Evolutionary conservation across 2,329 filamentous ascomycete species (phyloP).

Genomic region (Calonectria hawksworthii): DNA sequence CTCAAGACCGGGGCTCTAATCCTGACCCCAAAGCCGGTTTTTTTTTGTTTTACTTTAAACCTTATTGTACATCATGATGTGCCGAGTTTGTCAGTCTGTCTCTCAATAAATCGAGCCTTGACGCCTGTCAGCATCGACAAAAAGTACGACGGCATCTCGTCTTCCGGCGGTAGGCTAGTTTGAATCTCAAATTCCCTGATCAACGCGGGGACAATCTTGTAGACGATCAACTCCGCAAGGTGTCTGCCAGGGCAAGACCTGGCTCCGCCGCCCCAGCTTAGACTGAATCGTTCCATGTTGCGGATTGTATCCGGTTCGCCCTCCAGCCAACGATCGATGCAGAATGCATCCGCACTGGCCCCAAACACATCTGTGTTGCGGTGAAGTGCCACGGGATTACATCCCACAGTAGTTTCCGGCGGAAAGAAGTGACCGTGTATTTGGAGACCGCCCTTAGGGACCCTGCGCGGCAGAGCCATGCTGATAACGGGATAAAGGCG

Average conservation of each 20-base stretch:
- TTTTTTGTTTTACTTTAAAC: neutral
- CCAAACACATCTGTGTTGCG: conserved; percentile 65
- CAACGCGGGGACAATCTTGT: conserved; percentile 58
- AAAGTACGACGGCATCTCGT: conserved; percentile 62
- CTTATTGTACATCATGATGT: neutral
- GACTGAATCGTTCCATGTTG: conserved; percentile 62
- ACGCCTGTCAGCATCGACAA: conserved; percentile 66
- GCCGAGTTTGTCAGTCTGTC: neutral
- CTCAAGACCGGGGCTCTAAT: no score
- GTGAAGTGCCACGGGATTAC: conserved; percentile 65
- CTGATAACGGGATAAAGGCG: conserved; percentile 65
- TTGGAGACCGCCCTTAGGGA: conserved; percentile 53
- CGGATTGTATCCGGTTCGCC: conserved; percentile 45
- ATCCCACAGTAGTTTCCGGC: conserved; percentile 63
- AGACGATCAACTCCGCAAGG: conserved; percentile 64
- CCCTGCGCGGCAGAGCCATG: conserved; percentile 64
- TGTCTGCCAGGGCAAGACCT: conserved; percentile 65
- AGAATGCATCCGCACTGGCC: conserved; percentile 56
- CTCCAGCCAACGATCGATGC: conserved; percentile 63
- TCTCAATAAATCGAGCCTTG: conserved; percentile 54
- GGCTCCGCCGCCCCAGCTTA: conserved; percentile 67
- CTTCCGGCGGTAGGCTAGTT: conserved; percentile 54
- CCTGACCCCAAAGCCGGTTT: no score
- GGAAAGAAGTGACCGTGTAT: conserved; percentile 59
- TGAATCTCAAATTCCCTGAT: conserved; percentile 61